Evolutionary conservation across 805 yeast species (phyloP).

Genomic region (Phaffomyces thermotolerans): DNA sequence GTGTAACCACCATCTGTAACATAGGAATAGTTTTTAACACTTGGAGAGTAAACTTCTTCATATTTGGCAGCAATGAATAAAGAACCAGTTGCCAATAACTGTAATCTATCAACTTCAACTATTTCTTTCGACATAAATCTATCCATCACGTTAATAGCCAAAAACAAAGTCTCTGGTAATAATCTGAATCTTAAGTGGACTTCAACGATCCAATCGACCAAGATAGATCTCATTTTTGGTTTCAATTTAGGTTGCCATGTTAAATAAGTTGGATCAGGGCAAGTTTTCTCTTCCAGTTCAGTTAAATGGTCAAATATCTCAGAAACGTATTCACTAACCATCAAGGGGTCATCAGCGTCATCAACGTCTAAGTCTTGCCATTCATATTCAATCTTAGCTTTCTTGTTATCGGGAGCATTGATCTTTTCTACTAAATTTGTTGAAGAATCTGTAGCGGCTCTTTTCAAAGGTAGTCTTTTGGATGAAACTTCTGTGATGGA

Average conservation of each 20-base stretch:
- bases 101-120: conserved; percentile 73
- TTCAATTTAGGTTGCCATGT: conserved; percentile 57
- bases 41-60: conserved; percentile 87
- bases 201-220: conserved; percentile 92
- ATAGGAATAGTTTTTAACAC: conserved; percentile 77
- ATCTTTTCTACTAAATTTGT: conserved; percentile 19
- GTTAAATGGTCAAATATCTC: conserved; percentile 79
- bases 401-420: conserved; percentile 7
- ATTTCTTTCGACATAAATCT: conserved; percentile 69
- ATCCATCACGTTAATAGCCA: conserved; percentile 83
- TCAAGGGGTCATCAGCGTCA: conserved; percentile 67
- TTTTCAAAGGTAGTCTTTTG: conserved; percentile 31
- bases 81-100: conserved; percentile 78
- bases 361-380: conserved; percentile 57
- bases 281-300: conserved; percentile 56
- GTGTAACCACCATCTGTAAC: conserved; percentile 82
- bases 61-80: conserved; percentile 87
- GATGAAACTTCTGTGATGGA: background rate
- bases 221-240: conserved; percentile 77
- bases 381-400: conserved; percentile 11
- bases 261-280: conserved; percentile 66
- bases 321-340: conserved; percentile 84
- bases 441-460: conserved; percentile 49
- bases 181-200: conserved; percentile 79
- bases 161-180: conserved; percentile 76